phyloP scores from a whole-genome alignment of 306 rosid species.

The Fragaria vesca region DNA sequence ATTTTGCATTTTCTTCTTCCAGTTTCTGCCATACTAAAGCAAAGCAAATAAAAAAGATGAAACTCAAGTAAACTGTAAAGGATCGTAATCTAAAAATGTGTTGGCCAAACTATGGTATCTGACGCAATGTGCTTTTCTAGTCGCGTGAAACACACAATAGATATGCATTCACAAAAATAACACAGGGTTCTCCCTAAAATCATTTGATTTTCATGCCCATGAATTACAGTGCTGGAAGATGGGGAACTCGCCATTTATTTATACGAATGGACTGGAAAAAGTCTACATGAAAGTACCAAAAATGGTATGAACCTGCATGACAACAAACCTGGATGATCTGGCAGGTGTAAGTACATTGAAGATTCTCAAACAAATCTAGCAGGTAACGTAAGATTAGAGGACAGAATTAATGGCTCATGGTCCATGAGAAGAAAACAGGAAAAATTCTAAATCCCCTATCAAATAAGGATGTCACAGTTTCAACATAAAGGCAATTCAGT shows the following conservation, averaged over 20 bases:
- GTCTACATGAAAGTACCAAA: neutral
- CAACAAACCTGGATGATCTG: neutral
- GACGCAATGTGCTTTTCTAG: neutral
- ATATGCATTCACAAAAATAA: neutral
- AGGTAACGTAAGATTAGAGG: neutral
- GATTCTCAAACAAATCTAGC: neutral
- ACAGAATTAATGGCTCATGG: neutral
- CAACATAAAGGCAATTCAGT: neutral
- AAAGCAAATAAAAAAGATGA: neutral
- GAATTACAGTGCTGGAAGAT: neutral
- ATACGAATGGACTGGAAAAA: neutral
- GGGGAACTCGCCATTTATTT: neutral
- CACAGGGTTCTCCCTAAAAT: neutral
- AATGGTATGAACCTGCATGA: neutral
- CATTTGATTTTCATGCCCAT: neutral
- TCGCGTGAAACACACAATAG: neutral
- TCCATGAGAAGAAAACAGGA: neutral
- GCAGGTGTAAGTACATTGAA: neutral
- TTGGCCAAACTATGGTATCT: neutral
- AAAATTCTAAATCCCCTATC: neutral
- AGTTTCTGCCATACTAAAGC: slow-evolving; percentile 20
- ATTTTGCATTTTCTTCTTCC: slow-evolving; percentile 17
- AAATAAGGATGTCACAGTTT: neutral
- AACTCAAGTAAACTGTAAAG: neutral
- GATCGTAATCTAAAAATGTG: neutral